Evolutionary conservation across 129 eudicot genomes (phyloP).

Genomic region (Helianthus tuberosus): DNA sequence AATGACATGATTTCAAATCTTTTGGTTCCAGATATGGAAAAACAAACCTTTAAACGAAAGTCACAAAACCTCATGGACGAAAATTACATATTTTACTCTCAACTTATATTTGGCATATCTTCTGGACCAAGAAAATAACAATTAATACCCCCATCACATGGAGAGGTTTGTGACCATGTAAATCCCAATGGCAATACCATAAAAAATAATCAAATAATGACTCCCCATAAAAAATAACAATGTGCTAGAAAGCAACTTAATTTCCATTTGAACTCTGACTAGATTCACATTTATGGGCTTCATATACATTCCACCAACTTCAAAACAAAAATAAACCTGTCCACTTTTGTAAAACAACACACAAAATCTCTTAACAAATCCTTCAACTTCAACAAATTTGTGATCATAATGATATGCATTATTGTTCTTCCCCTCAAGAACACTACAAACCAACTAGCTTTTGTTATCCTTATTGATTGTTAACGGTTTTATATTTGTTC

Average conservation of each 20-base stretch:
- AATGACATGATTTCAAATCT: too few species aligned
- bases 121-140: conserved; percentile 6
- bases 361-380: conserved; percentile 20
- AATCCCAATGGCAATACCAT: conserved; percentile 4
- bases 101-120: not conserved
- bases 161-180: conserved; percentile 9
- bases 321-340: conserved; percentile 17
- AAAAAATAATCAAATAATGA: conserved; percentile 18
- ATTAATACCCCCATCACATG: conserved; percentile 26
- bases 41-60: too few species aligned
- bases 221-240: conserved; percentile 17
- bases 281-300: conserved; percentile 30
- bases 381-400: conserved; percentile 30
- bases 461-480: conserved; percentile 23
- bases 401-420: conserved; percentile 3
- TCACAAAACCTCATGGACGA: too few species aligned
- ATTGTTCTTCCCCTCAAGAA: conserved; percentile 34
- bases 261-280: conserved; percentile 29
- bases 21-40: too few species aligned
- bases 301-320: conserved; percentile 33
- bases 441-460: conserved; percentile 22
- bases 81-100: too few species aligned
- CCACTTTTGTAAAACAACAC: conserved; percentile 2
- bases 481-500: conserved; percentile 15
- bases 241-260: conserved; percentile 24